phyloP scores from a whole-genome alignment of 257 asterid species.

The Solanum okadae region DNA sequence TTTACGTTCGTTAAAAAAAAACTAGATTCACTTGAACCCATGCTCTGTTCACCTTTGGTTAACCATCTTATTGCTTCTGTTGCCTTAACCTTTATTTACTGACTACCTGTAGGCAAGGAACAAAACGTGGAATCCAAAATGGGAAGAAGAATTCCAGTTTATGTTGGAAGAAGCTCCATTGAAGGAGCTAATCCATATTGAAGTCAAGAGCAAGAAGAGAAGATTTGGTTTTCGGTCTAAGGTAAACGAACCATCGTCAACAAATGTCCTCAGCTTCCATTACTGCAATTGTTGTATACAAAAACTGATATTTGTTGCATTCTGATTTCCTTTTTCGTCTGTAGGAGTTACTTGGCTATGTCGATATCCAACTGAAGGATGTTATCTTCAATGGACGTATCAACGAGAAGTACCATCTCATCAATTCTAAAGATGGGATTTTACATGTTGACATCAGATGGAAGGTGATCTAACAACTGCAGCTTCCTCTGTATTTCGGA shows the following conservation, averaged over 20 bases:
- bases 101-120: conserved; percentile 28
- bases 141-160: conserved; percentile 82
- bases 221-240: conserved; percentile 36
- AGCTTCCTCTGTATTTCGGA: not conserved
- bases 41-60: not conserved
- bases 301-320: not conserved
- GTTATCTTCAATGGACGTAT: conserved; percentile 64
- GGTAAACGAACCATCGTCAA: conserved; percentile 20
- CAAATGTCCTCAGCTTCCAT: not conserved
- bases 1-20: not conserved
- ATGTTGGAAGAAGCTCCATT: conserved; percentile 68
- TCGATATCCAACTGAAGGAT: conserved; percentile 56
- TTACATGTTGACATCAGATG: conserved; percentile 70
- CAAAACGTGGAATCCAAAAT: conserved; percentile 54
- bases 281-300: not conserved
- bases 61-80: not conserved
- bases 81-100: not conserved
- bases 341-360: conserved; percentile 69
- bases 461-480: conserved; percentile 43
- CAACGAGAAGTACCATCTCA: conserved; percentile 60
- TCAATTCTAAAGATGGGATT: conserved; percentile 61
- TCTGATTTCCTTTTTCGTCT: not conserved
- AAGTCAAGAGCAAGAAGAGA: conserved; percentile 51
- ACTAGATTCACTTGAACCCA: not conserved
- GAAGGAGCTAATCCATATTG: conserved; percentile 46